Percentiles rank a stretch among this genome's conserved stretches.
phyloP scores from a whole-genome alignment of 371 early-diverging fungal genomes.

The Lichtheimia hyalospora region DNA sequence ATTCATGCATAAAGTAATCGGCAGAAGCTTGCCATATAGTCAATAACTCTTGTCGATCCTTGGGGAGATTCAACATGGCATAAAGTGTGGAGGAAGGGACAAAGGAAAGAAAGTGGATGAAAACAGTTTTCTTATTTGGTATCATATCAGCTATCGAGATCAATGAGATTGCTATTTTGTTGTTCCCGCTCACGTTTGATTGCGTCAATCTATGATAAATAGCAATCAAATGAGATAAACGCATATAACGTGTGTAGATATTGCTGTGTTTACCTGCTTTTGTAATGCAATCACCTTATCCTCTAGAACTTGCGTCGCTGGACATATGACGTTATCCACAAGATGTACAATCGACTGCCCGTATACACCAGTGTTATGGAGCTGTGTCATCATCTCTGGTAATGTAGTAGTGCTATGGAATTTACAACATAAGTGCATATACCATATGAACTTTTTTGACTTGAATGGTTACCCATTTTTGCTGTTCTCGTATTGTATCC shows the following conservation, averaged over 20 bases:
- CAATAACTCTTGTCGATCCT: background rate
- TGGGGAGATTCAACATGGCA: background rate
- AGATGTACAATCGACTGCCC: conserved; percentile 52
- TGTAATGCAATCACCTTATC: conserved; percentile 18
- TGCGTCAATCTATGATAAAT: conserved; percentile 9
- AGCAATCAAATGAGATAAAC: background rate
- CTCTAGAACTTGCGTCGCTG: conserved; percentile 47
- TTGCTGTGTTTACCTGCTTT: conserved; percentile 19
- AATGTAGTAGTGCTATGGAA: conserved; percentile 10
- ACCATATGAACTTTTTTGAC: too few species aligned
- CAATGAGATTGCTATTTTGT: conserved; percentile 7
- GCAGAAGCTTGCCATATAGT: conserved; percentile 8
- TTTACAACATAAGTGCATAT: too few species aligned
- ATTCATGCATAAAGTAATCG: too few species aligned
- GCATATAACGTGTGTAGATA: background rate
- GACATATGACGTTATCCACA: conserved; percentile 58
- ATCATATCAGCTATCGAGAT: background rate
- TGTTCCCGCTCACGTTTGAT: conserved; percentile 5
- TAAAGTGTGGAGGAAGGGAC: background rate
- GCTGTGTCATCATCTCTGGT: conserved; percentile 39
- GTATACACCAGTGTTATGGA: conserved; percentile 61
- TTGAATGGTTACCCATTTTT: conserved; percentile 19
- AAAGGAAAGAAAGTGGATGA: background rate
- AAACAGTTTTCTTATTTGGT: background rate
- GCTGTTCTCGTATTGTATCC: conserved; percentile 17